Evolutionary conservation across 2,329 filamentous ascomycete genomes (phyloP), one percentile per base, ranked within the genome.

Genomic region (Aspergillus spinulosporus): DNA sequence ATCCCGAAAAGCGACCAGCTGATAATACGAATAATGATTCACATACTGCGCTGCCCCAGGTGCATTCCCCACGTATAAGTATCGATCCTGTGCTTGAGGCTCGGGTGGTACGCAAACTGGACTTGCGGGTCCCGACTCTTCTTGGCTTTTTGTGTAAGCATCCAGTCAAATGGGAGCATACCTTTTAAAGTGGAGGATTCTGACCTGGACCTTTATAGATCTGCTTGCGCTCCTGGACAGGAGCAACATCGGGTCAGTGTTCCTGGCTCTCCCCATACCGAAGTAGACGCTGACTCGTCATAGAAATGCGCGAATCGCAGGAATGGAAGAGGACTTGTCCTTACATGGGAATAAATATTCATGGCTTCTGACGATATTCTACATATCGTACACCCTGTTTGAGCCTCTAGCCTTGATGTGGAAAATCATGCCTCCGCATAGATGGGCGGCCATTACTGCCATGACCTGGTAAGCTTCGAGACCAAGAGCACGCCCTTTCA

Each of bases 291-390:
- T 63, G 62, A 34, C 60, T 42, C 1, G 4, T 4, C 4, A 53
- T 46, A 79, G 80, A 51, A 83, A 83, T 74, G 81, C 81, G 1
- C 73, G 76, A 59, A 80, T 82, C 44, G 80, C 81, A 1, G 81
- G 81, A 37, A 82, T 84, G 79, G 60, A 73, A 50, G 67, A 77
- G 44, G 79, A 81, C 29, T 74, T 85, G 12, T 54, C 76, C 7
- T 70, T 85, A n/a, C 64, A 67, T 14, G 74, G 75, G 9, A 69
- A 75, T n/a, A 67, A 71, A 28, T 83, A 82, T 61, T 66, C 77
- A 8, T 80, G 78, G 75, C 75, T 83, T 5, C 66, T 81, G 34
- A 83, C 79, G 0, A 77, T 82, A 36, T 83, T 83, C 65, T 81
- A 82, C 63, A 80, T 81, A 40, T 70, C 76, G 2, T 81, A 80